These are phyloP conservation scores for Ophidiomyces ophidiicola DNA, from an alignment of 2,329 filamentous ascomycete genomes.

Conservation along the genomic window DNA sequence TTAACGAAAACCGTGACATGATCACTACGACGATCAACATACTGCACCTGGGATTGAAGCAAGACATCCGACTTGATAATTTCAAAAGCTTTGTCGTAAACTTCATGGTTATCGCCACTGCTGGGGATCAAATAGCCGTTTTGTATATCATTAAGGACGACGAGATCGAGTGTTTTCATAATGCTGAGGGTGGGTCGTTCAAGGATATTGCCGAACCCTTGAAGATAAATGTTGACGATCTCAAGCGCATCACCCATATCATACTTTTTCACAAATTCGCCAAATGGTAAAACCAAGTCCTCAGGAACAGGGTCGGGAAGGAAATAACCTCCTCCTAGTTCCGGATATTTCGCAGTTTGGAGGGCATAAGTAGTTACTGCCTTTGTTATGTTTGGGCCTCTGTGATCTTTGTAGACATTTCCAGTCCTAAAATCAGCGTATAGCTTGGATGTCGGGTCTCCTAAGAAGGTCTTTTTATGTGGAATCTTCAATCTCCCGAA, in stretches of 20 bases:
- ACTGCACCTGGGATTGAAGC: slow-evolving; percentile 13
- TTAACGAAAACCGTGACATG: slow-evolving; percentile 20
- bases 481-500: slow-evolving; percentile 20
- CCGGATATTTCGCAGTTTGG: slow-evolving; percentile 18
- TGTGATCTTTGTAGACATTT: slow-evolving; percentile 6
- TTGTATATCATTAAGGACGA: slow-evolving; percentile 5
- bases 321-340: slow-evolving; percentile 18
- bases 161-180: slow-evolving; percentile 21
- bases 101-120: slow-evolving; percentile 12
- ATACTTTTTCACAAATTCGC: slow-evolving; percentile 21
- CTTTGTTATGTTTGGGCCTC: slow-evolving; percentile 7
- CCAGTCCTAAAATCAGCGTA: slow-evolving; percentile 20
- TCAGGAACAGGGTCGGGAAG: slow-evolving; percentile 23
- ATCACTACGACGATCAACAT: slow-evolving; percentile 5
- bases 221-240: slow-evolving; percentile 15
- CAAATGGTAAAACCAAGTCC: slow-evolving; percentile 22
- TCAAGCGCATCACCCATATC: slow-evolving; percentile 17
- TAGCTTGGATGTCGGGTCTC: neutral
- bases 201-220: slow-evolving; percentile 18
- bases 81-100: slow-evolving; percentile 18
- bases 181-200: slow-evolving; percentile 18
- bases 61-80: slow-evolving; percentile 16
- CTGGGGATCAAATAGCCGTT: slow-evolving; percentile 5
- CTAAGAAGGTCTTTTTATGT: neutral
- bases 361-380: slow-evolving; percentile 10